Evolutionary conservation across 2,329 filamentous ascomycete genomes (phyloP).

Genomic region (Alternaria novae-zelandiae): DNA sequence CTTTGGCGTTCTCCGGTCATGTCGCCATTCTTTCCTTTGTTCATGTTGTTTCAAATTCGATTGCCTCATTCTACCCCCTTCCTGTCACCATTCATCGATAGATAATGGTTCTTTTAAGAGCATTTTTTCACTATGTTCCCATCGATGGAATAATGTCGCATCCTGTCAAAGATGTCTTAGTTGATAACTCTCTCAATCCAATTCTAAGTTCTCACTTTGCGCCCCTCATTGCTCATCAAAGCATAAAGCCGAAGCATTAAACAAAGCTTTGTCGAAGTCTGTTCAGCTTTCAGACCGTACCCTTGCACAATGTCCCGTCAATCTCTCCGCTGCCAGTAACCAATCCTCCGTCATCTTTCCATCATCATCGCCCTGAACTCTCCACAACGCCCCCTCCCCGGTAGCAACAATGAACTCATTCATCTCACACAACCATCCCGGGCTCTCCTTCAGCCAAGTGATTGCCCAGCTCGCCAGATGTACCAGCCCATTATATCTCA

Average conservation of each 20-base stretch:
- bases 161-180: too few species aligned
- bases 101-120: too few species aligned
- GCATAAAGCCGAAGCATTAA: too few species aligned
- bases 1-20: too few species aligned
- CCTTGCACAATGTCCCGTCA: neutral
- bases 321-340: neutral
- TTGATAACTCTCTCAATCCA: too few species aligned
- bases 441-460: neutral
- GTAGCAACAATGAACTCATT: neutral
- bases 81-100: too few species aligned
- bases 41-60: too few species aligned
- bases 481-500: neutral
- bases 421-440: neutral
- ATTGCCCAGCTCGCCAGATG: neutral
- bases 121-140: too few species aligned
- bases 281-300: neutral
- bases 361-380: neutral
- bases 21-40: too few species aligned
- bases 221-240: too few species aligned
- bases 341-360: neutral
- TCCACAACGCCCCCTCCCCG: neutral
- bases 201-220: neutral
- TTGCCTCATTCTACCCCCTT: too few species aligned
- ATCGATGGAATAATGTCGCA: too few species aligned
- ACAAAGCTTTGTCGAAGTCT: neutral